Evolutionary conservation across 148 eudicot genomes (phyloP), one percentile per base, ranked within the genome.

Genomic region (Persicaria tinctoria): DNA sequence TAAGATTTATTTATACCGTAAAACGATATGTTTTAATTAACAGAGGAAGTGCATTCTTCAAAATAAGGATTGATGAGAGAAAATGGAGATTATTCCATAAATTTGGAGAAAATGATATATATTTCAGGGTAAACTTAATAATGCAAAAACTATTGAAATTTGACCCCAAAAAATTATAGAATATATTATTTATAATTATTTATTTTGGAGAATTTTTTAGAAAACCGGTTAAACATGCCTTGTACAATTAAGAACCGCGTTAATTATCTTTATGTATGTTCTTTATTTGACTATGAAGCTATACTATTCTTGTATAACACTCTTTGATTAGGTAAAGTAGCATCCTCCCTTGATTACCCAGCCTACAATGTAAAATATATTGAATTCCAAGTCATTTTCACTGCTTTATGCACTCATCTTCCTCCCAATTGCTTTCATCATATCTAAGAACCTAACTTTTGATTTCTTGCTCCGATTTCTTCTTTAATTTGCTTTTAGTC

Each of bases 301-400:
- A 66, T 5, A 66, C 13, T 13, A 38, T 66, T 66, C 53, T 50
- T 50, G 11, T 50, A 12, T 6, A 38, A 47, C 14, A 17, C 16
- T 38, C 12, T 66, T 12, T 64, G 70, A 64, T 64, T 64, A 64
- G 46, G 70, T 66, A 66, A 66, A 66, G 70, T 41, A 41, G 3
- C 10, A n/a, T 13, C 5, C 18, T 6, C 2, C 38, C 18, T 6
- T 18, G 63, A 57, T 32, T 32, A 32, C 41, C 41, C 41, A 32
- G 2, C 41, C 41, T 32, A 32, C 41, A 32, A 32, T 32, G 41
- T 32, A 32, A 32, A 32, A 32, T 32, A 57, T 27, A n/a, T 66
- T 66, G 70, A 66, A 66, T 38, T 66, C 41, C n/a, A 66, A 38
- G 70, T 66, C 70, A 66, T 17, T 66, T 66, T 66, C 70, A 13